Evolutionary conservation across 2,329 filamentous ascomycete genomes (phyloP).

Genomic region (Calonectria multiphialidica): DNA sequence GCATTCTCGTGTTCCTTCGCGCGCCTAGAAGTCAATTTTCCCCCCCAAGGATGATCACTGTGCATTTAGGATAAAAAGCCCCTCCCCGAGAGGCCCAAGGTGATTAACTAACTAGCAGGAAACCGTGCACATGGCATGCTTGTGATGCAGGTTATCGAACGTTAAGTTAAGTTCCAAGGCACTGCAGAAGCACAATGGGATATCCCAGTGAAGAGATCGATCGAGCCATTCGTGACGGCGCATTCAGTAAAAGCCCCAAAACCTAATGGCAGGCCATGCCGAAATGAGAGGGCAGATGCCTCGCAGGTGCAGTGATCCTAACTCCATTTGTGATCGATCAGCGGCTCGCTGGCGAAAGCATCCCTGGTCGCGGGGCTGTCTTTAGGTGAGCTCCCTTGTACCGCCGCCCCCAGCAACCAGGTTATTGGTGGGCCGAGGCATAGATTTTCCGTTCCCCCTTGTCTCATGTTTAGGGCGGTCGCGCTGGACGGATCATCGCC

Average conservation of each 20-base stretch:
- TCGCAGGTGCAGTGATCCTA: not conserved
- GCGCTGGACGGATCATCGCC: not conserved
- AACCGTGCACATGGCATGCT: not conserved
- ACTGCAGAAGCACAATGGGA: not conserved
- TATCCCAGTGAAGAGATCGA: not conserved
- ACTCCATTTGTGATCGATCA: constrained; percentile 6
- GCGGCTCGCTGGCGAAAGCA: not conserved
- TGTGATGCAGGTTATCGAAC: not conserved
- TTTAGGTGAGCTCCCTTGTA: not conserved
- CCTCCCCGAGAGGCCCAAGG: not conserved
- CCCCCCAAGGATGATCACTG: not conserved
- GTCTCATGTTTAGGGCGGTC: not conserved
- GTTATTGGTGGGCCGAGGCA: not conserved
- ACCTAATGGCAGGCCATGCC: not conserved
- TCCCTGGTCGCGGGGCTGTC: not conserved
- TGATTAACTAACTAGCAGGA: not conserved
- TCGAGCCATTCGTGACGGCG: not conserved
- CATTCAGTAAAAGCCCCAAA: not conserved
- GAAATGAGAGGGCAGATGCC: not conserved
- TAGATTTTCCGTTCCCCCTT: constrained; percentile 1
- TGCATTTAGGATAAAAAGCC: not conserved
- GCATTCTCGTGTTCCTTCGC: not conserved
- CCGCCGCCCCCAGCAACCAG: not conserved
- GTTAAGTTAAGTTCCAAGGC: too few relatives aligned
- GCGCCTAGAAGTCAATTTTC: not conserved